phyloP scores from a whole-genome alignment of 2,329 filamentous ascomycete genomes.

The Hirsutella rhossiliensis region DNA sequence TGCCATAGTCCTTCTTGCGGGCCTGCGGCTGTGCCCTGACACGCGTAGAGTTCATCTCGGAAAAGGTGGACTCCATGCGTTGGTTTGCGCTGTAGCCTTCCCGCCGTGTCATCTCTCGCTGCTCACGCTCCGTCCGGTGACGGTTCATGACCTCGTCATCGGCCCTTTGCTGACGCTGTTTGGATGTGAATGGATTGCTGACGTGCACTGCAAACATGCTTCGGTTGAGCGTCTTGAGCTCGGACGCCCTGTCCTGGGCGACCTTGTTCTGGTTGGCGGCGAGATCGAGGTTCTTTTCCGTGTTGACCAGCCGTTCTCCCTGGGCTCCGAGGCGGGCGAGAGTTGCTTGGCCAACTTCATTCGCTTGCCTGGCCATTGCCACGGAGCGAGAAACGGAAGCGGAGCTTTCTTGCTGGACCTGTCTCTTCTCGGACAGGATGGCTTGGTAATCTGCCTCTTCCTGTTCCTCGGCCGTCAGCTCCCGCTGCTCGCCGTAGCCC shows the following conservation, averaged over 20 bases:
- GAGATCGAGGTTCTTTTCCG: conserved; percentile 71
- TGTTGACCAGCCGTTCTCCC: conserved; percentile 70
- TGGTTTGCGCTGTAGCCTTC: conserved; percentile 38
- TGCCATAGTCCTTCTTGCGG: conserved; percentile 34
- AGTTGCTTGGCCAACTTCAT: conserved; percentile 53
- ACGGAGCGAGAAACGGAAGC: conserved; percentile 25
- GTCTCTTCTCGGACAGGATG: conserved; percentile 38
- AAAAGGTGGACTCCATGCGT: conserved; percentile 40
- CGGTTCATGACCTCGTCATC: conserved; percentile 61
- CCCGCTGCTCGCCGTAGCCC: conserved; percentile 55
- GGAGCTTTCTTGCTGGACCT: conserved; percentile 67
- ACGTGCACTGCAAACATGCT: conserved; percentile 87
- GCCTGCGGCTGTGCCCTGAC: conserved; percentile 15
- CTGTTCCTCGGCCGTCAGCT: conserved; percentile 71
- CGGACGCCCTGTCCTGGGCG: conserved; percentile 68
- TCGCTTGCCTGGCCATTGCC: conserved; percentile 30
- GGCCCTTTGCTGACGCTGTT: conserved; percentile 47
- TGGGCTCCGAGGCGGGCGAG: conserved; percentile 65
- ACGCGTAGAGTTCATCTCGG: conserved; percentile 21
- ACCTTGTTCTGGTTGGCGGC: conserved; percentile 64
- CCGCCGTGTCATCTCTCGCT: conserved; percentile 48
- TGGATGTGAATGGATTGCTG: conserved; percentile 64
- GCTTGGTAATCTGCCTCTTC: conserved; percentile 61
- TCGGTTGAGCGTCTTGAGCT: conserved; percentile 74
- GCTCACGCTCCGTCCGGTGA: conserved; percentile 51